These are phyloP conservation scores for Penicillium sumatraense DNA, from an alignment of 2,329 filamentous ascomycete genomes.

Conservation along the genomic window DNA sequence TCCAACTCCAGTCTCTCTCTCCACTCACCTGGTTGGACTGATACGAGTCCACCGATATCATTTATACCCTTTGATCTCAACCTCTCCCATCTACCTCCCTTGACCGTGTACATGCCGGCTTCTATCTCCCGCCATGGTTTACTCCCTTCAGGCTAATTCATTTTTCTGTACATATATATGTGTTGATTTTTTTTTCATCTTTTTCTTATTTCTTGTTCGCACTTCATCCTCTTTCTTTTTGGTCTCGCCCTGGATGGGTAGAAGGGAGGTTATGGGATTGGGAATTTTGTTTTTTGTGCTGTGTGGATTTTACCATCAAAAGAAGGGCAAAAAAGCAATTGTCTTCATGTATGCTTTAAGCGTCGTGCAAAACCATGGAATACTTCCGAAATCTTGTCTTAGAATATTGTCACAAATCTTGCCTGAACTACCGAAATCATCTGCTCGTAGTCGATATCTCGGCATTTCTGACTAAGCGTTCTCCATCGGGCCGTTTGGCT, in stretches of 20 bases:
- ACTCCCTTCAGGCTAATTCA: slow-evolving; percentile 17
- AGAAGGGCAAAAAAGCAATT: slow-evolving; percentile 23
- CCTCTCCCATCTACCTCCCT: slow-evolving; percentile 7
- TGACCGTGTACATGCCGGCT: slow-evolving; percentile 26
- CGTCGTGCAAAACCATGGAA: slow-evolving; percentile 17
- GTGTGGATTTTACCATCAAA: slow-evolving; percentile 3
- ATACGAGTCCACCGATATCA: slow-evolving; percentile 14
- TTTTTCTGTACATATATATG: slow-evolving; percentile 32
- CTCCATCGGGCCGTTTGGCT: not conserved
- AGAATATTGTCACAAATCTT: no score
- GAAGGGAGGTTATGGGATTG: slow-evolving; percentile 14
- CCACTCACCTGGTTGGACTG: slow-evolving; percentile 23
- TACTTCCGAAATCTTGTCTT: not conserved
- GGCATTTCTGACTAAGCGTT: slow-evolving; percentile 1
- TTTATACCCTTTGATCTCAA: slow-evolving; percentile 19
- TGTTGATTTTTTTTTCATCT: slow-evolving; percentile 5
- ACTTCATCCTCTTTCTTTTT: slow-evolving; percentile 16
- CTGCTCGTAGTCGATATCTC: not conserved
- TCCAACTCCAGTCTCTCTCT: slow-evolving; percentile 13
- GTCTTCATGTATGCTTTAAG: slow-evolving; percentile 14
- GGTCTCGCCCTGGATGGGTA: slow-evolving; percentile 29
- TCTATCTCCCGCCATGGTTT: slow-evolving; percentile 16
- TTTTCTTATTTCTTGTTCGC: slow-evolving; percentile 10
- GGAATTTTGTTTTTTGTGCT: slow-evolving; percentile 12
- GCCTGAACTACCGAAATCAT: no score